Evolutionary conservation across 768 basidiomycete species (phyloP).

Genomic region (Cytidiella melzeri): DNA sequence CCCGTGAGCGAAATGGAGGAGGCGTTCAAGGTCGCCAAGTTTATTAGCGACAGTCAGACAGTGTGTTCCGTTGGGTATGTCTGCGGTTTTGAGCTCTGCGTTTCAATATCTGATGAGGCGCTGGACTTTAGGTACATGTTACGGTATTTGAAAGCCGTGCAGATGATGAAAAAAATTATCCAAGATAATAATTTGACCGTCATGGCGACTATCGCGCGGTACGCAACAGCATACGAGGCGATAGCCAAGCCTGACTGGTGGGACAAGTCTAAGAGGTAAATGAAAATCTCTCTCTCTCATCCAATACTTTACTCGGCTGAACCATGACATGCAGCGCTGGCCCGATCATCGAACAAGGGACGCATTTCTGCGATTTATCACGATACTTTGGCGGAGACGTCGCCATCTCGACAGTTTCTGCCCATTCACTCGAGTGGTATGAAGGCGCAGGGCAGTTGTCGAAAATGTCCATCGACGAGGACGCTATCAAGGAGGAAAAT

Average conservation of each 20-base stretch:
- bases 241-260: slow-evolving; percentile 88
- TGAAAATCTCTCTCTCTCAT: neutral
- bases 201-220: slow-evolving; percentile 94
- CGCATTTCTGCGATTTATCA: slow-evolving; percentile 95
- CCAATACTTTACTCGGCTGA: neutral
- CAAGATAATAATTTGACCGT: slow-evolving; percentile 90
- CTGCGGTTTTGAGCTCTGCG: slow-evolving; percentile 1
- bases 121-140: slow-evolving; percentile 73
- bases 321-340: slow-evolving; percentile 45
- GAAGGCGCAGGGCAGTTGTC: slow-evolving; percentile 83
- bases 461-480: slow-evolving; percentile 81
- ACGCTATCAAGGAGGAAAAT: slow-evolving; percentile 76
- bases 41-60: slow-evolving; percentile 61
- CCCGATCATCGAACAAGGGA: slow-evolving; percentile 86
- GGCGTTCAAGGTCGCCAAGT: slow-evolving; percentile 64
- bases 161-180: slow-evolving; percentile 96
- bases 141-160: slow-evolving; percentile 87
- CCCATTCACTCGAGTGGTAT: slow-evolving; percentile 89
- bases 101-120: neutral
- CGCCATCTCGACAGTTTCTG: slow-evolving; percentile 71
- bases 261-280: slow-evolving; percentile 81
- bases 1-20: slow-evolving; percentile 60
- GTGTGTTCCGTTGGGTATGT: slow-evolving; percentile 85
- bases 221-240: slow-evolving; percentile 80
- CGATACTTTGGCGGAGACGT: slow-evolving; percentile 97